A percentile compares a stretch with the other conserved stretches of the same genome.
Evolutionary conservation across 2,329 filamentous ascomycete genomes (phyloP).

Genomic region (Aspergillus neotritici): DNA sequence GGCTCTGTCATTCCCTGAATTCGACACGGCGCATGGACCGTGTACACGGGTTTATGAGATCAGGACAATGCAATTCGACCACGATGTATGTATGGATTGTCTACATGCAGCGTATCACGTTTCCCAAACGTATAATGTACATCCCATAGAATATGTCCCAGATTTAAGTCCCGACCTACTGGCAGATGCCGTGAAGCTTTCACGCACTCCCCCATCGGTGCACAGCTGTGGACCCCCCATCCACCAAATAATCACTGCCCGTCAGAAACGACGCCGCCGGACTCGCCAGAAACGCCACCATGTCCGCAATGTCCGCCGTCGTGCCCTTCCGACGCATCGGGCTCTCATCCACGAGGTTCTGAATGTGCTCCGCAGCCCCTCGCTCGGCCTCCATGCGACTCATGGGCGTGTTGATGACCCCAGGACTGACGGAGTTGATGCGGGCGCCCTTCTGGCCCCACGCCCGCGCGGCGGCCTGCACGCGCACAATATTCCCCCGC

Average conservation of each 20-base stretch:
- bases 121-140: no score
- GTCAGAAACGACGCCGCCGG: not conserved
- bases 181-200: no score
- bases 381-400: not conserved
- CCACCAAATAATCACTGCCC: not conserved
- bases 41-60: no score
- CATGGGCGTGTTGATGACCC: slow-evolving; percentile 2
- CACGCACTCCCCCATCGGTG: not conserved
- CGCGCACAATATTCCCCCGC: slow-evolving; percentile 6
- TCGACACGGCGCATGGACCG: no score
- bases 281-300: not conserved
- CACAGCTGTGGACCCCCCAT: not conserved
- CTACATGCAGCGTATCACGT: no score
- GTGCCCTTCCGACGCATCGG: not conserved
- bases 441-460: slow-evolving; percentile 4
- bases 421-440: slow-evolving; percentile 8
- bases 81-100: no score
- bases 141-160: no score
- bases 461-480: slow-evolving; percentile 3
- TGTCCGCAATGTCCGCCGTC: not conserved
- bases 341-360: not conserved
- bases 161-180: no score
- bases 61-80: no score
- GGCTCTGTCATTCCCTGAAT: no score
- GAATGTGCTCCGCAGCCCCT: not conserved